Conservation (phyloP, 768 basidiomycete genomes). For the Leucocoprinus sp. region DNA sequence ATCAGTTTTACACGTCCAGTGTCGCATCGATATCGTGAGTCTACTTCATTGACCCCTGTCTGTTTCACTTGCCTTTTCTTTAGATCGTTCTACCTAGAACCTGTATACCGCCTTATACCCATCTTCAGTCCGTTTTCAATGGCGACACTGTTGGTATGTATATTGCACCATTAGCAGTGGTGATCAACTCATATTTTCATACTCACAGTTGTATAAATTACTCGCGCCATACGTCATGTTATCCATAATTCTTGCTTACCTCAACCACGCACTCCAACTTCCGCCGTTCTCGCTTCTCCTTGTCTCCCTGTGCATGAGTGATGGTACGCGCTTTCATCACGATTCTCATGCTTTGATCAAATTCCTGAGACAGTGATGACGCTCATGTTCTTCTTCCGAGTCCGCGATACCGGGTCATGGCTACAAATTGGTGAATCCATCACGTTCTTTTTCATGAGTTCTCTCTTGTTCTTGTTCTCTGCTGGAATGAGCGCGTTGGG, state of each 20-base stretch:
- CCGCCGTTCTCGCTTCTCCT: conserved; percentile 79
- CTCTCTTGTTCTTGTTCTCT: conserved; percentile 70
- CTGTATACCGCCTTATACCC: conserved; percentile 81
- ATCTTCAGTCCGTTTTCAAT: conserved; percentile 83
- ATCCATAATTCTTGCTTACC: conserved; percentile 55
- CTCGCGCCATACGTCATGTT: conserved; percentile 74
- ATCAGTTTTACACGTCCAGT: conserved; percentile 25
- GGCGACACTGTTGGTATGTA: conserved; percentile 57
- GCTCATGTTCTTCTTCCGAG: conserved; percentile 74
- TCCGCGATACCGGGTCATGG: conserved; percentile 83
- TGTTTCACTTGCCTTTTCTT: neutral
- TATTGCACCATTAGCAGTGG: neutral
- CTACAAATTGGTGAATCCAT: conserved; percentile 85
- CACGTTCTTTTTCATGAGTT: conserved; percentile 81
- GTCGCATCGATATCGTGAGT: conserved; percentile 79
- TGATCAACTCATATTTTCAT: neutral
- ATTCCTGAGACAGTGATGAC: conserved; percentile 63
- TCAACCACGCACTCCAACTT: conserved; percentile 58
- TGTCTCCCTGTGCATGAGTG: conserved; percentile 65
- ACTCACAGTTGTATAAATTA: conserved; percentile 67
- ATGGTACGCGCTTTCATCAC: conserved; percentile 33
- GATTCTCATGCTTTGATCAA: neutral
- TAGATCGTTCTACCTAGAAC: conserved; percentile 80
- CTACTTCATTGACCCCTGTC: neutral
- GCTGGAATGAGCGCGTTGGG: conserved; percentile 69